Evolutionary conservation across 495 filamentous ascomycete genomes (phyloP), one percentile per base, ranked within the genome.

Genomic region (Penicillium egyptiacum): DNA sequence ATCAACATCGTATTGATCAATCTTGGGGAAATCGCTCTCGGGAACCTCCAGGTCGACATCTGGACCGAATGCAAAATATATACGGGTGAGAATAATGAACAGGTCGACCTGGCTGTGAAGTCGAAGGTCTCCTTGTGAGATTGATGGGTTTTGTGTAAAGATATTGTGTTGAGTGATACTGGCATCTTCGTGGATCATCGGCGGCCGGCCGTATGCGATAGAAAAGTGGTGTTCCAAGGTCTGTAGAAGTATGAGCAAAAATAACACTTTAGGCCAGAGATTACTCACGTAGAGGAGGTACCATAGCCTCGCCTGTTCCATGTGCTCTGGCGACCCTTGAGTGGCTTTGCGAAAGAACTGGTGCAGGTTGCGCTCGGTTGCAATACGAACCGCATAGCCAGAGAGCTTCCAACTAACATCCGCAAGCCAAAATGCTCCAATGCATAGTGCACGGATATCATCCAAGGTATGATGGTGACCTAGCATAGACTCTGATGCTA

Each of bases 351-450:
- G 67, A 55, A 78, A 83, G 46, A 74, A 79, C 47, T 75, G 76
- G 43, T 80, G 79, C 5, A 83, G 62, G 39, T 76, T 73, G 30
- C 75, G 71, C 58, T 83, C 81, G 0, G 79, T 82, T 1, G 79
- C 79, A 50, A 81, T 81, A n/a, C 81, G 79, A 6, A 83, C 78
- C 4, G 80, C 80, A 58, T 80, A 78, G 4, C 79, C 81, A 25
- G 79, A 81, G n/a, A 81, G 64, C 51, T 79, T 81, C 81, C 81
- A 83, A 57, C 76, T 80, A 25, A 83, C 73, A 61, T 80, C 79
- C 9, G 75, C 73, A 50, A 83, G 72, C 81, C 81, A 83, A 52
- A 82, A 83, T 16, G 80, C 77, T 5, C 75, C 81, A 14, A 82
- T 78, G 55, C 77, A 81, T 33, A 83, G 54, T 7, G 74, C 81